Base-by-base conservation (phyloP, 1,284 basidiomycete genomes). In the Melanopsichium pennsylvanicum region DNA sequence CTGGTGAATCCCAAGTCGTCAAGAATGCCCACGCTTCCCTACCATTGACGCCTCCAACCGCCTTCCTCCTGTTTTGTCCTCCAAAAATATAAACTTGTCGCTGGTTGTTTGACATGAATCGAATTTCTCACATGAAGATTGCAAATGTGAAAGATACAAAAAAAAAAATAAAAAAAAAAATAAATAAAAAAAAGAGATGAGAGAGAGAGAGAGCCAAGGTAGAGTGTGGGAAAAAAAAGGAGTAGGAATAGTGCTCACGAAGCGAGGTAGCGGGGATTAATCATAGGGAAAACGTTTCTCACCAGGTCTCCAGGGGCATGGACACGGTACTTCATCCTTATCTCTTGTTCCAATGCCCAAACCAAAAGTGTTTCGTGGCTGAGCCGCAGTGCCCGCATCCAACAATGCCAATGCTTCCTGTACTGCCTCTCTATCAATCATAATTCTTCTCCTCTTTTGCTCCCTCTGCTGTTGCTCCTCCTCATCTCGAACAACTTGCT, bases 381-480 rank as follows among this genome's bases (percentile, higher is more conserved):
- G 58, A 4, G 49, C 44, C 2, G 61, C 61, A 13, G 51, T 63
- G 0, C 69, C 70, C 0, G 71, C 57, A 41, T 77, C 75, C 34
- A 76, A 43, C 26, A 76, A 22, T 16, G 68, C 63, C 35, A 76
- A 41, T 1, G 70, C 75, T 34, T 76, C 73, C 38, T 73, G 50
- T 9, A 76, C 75, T 15, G 63, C 71, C 44, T 73, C 66, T 33
- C 60, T 50, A 38, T 75, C 73, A 7, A 76, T 57, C 26, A 72
- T 25, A 31, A 76, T 63, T 19, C 64, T 44, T 16, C 72, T 62
- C 13, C 73, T 34, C 44, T 76, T 76, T n/a, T 40, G 37, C 16
- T 52, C 64, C 34, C 63, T 57, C 19, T 21, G 43, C 2, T 48
- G 54, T 9, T 49, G 42, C 3, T 40, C 48, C 2, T 52, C 49